A percentile compares a stretch with the other conserved stretches of the same genome.
Evolutionary conservation across 2,329 filamentous ascomycete genomes (phyloP).

Genomic region (Hawksworthiomyces lignivorus): DNA sequence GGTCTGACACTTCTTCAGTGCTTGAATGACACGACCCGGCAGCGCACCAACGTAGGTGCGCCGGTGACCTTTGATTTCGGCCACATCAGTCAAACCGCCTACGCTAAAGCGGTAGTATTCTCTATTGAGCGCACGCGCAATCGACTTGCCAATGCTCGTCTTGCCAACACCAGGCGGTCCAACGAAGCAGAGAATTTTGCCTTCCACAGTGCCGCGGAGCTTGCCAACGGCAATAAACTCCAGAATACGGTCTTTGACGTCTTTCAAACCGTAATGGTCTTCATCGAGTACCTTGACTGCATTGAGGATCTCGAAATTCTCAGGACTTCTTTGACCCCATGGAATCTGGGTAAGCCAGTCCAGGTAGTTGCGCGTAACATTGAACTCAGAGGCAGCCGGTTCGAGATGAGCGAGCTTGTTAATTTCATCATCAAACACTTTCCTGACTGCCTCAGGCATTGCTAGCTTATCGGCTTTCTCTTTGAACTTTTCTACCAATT

Average conservation of each 20-base stretch:
- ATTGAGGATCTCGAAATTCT: slow-evolving; percentile 93
- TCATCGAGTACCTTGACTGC: slow-evolving; percentile 87
- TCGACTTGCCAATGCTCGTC: slow-evolving; percentile 97
- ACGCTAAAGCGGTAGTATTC: slow-evolving; percentile 99
- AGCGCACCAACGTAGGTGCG: slow-evolving; percentile 94
- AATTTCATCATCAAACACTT: slow-evolving; percentile 96
- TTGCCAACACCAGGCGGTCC: slow-evolving; percentile 96
- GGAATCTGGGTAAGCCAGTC: slow-evolving; percentile 99
- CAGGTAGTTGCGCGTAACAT: slow-evolving; percentile 94
- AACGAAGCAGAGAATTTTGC: slow-evolving; percentile 96
- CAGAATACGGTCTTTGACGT: slow-evolving; percentile 95
- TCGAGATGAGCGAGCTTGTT: slow-evolving; percentile 96
- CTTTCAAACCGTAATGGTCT: slow-evolving; percentile 93
- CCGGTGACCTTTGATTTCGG: slow-evolving; percentile 96
- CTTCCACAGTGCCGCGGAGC: slow-evolving; percentile 90
- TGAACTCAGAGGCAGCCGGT: slow-evolving; percentile 94
- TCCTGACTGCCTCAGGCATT: slow-evolving; percentile 94
- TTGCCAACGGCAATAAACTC: slow-evolving; percentile 99
- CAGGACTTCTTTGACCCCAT: slow-evolving; percentile 89
- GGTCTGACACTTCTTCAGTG: slow-evolving; percentile 96
- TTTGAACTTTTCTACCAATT: slow-evolving; percentile 94
- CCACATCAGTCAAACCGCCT: slow-evolving; percentile 91
- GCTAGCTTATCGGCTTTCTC: slow-evolving; percentile 88
- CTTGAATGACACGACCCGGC: slow-evolving; percentile 94
- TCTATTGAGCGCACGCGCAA: slow-evolving; percentile 85